Evolutionary conservation across 2,329 filamentous ascomycete species (phyloP).

Genomic region (Diaporthe eres): DNA sequence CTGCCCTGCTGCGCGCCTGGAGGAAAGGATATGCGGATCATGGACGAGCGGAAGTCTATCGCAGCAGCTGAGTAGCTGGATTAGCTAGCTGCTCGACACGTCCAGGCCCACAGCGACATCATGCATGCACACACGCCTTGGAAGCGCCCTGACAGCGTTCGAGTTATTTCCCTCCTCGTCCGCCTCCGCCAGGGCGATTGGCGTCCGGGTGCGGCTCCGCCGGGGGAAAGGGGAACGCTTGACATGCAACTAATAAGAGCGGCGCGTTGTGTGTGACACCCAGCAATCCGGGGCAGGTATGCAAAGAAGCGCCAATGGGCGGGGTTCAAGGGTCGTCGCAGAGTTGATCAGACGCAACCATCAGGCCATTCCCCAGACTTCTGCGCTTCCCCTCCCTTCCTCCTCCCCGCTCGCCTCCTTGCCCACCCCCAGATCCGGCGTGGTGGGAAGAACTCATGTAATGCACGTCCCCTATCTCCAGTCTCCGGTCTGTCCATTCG

Average conservation of each 20-base stretch:
- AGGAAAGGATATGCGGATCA: neutral
- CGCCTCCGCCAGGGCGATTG: slow-evolving; percentile 18
- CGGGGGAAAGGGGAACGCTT: slow-evolving; percentile 29
- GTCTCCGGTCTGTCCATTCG: neutral
- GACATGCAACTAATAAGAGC: neutral
- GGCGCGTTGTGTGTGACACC: neutral
- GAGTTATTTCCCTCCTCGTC: slow-evolving; percentile 5
- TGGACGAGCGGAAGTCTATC: slow-evolving; percentile 34
- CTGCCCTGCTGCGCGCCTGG: slow-evolving; percentile 5
- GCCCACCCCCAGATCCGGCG: slow-evolving; percentile 29
- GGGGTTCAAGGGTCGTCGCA: slow-evolving; percentile 8
- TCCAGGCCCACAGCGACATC: slow-evolving; percentile 20
- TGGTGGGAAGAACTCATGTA: slow-evolving; percentile 12
- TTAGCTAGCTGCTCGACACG: neutral
- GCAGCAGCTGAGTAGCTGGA: slow-evolving; percentile 1
- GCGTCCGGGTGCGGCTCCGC: slow-evolving; percentile 37
- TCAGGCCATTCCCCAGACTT: slow-evolving; percentile 35
- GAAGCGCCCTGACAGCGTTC: neutral
- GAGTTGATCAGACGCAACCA: slow-evolving; percentile 25
- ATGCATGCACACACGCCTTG: slow-evolving; percentile 12
- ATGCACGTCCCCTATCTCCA: neutral
- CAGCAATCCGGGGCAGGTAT: neutral
- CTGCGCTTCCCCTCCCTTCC: slow-evolving; percentile 1
- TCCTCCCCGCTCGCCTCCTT: slow-evolving; percentile 7
- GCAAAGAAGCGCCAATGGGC: neutral